Conservation (phyloP, 2,329 filamentous ascomycete genomes). For the Cryphonectria parasitica region DNA sequence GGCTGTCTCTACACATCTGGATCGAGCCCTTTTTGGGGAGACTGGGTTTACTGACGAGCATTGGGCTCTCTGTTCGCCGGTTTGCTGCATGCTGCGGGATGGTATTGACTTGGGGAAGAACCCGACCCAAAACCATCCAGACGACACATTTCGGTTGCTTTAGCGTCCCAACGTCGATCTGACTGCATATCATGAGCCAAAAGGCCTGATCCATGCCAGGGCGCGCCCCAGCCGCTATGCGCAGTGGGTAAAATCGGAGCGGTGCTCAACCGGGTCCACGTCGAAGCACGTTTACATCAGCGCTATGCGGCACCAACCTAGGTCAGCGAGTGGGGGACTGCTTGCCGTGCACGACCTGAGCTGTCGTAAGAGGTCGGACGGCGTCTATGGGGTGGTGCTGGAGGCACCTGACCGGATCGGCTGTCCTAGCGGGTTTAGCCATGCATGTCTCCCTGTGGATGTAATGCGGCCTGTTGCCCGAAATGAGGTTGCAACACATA, state of each 20-base stretch:
- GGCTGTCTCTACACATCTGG: slow-evolving; percentile 5
- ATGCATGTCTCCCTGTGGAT: neutral
- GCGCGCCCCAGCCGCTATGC: neutral
- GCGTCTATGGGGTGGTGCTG: neutral
- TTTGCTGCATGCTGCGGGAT: neutral
- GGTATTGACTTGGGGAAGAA: neutral
- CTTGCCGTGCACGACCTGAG: neutral
- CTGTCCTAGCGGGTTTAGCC: neutral
- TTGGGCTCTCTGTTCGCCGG: neutral
- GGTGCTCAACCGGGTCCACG: neutral
- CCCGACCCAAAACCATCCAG: neutral
- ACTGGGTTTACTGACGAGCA: neutral
- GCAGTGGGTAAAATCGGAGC: neutral
- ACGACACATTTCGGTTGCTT: neutral
- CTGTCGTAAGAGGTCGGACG: neutral
- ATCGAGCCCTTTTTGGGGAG: slow-evolving; percentile 4
- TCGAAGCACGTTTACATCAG: neutral
- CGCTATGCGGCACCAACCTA: neutral
- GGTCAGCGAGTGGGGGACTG: neutral
- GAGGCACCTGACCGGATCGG: slow-evolving; percentile 8
- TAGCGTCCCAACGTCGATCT: neutral
- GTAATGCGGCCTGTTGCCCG: neutral
- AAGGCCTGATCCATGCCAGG: neutral
- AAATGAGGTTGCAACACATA: neutral
- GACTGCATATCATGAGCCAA: neutral